Base-by-base conservation (phyloP, 2,329 filamentous ascomycete species). In the Sporothrix curviconia region DNA sequence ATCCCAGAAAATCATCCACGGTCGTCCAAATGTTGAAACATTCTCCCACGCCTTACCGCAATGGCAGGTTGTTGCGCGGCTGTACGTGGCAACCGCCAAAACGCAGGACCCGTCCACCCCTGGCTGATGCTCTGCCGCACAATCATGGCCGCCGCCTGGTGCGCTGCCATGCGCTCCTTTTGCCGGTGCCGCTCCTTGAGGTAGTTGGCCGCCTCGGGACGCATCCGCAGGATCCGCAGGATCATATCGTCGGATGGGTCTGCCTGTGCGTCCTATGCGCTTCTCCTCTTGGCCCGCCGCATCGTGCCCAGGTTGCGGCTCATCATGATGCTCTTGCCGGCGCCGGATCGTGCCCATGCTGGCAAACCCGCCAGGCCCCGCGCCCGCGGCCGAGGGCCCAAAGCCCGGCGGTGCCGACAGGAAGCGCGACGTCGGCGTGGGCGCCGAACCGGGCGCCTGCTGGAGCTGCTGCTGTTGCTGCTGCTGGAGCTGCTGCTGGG, bases 201-300 rank as follows among this genome's bases (percentile, higher is more conserved):
- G 72, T 99, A 99, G 34, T 82, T 76, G 50, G 85, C 81, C 3
- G 94, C 94, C 74, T 97, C 94, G 2, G 91, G 90, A 55, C 94
- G 80, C 94, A 99, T 99, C 53, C 94, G 82, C 63, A 99, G 73
- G 63, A 99, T 99, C 19, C 94, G 82, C 66, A 99, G 72, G 64
- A 99, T 97, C 89, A 97, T 97, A 69, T 99, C 94, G 71, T 99
- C 94, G 69, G 87, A 96, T 1, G 94, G 92, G 69, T 97, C 94
- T 1, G 94, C 92, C 69, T 99, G 94, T 1, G 91, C 90, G 70
- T 97, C 92, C 65, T 92, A n/a, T 91, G 62, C 94, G 81, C 76
- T 95, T 96, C 72, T 96, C 92, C 70, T 96, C 91, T 97, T 97
- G 40, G 89, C 91, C 68, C 92, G 90, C 65, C 85, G 87, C 91